Base-by-base conservation (phyloP, 2,329 filamentous ascomycete genomes). In the Claviceps humidiphila region DNA sequence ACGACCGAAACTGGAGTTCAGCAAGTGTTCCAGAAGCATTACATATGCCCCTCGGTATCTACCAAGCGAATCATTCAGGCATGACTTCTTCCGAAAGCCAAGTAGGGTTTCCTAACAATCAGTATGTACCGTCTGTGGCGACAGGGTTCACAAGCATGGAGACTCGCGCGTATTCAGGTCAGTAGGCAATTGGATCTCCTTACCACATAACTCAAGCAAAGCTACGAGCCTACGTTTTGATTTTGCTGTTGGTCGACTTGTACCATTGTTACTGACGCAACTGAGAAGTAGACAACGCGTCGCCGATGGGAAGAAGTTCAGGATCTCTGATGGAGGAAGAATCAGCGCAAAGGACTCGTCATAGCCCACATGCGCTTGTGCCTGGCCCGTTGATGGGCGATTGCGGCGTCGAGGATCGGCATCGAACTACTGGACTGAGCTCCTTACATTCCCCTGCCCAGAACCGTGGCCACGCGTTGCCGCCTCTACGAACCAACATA, bases 91-190 rank as follows among this genome's bases (percentile, higher is more conserved):
- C 73, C 73, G 51, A 63, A 72, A 2, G 74, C 77, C 53, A 48
- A 50, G 26, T 46, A 16, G 45, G 34, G 13, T 48, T 51, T 38
- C 13, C 47, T 11, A 14, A 17, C 17, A 30, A 20, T 49, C 71
- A 74, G 47, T 68, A 76, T 59, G 55, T 45, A 11, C 30, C 55
- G 17, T 11, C 54, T 17, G 24, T 55, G 20, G 68, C 63, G 24
- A 60, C 71, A 30, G 65, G 68, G 49, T 69, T 69, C 54, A 63
- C 71, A 8, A 68, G 70, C 42, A 78, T 78, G 58, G 77, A 81
- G 52, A 68, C 72, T 37, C 68, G 68, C 60, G 68, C 71, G 22
- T 81, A 78, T 63, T 71, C 74, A 55, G 68, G 77, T 80, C 66
- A 67, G 73, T 62, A 45, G 2, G 26, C 2, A 8, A 7, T 8